Conservation (phyloP, 305 asterid genomes). For the Fraxinus angustifolia region DNA sequence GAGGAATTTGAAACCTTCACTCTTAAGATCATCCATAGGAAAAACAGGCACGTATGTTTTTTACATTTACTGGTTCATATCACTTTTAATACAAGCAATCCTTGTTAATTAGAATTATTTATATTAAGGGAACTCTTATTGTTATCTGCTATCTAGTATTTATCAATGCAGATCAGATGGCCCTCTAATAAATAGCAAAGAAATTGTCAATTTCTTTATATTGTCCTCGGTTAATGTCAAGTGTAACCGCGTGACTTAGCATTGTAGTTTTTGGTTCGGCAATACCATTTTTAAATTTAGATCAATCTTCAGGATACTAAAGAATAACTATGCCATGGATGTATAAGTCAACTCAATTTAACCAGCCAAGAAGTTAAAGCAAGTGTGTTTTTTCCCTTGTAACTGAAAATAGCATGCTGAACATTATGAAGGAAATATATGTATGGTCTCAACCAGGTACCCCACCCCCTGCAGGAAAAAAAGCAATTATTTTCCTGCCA, state of each 20-base stretch:
- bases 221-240: not conserved
- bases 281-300: slow-evolving; percentile 1
- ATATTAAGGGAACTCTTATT: not conserved
- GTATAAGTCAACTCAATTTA: not conserved
- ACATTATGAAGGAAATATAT: not conserved
- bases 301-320: slow-evolving; percentile 4
- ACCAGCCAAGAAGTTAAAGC: not conserved
- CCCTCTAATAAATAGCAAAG: not conserved
- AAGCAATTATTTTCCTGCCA: not conserved
- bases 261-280: not conserved
- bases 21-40: slow-evolving; percentile 90
- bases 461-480: not conserved
- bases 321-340: slow-evolving; percentile 12
- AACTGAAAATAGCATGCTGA: not conserved
- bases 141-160: slow-evolving; percentile 4
- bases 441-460: not conserved
- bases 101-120: slow-evolving; percentile 8
- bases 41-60: slow-evolving; percentile 67
- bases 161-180: slow-evolving; percentile 7
- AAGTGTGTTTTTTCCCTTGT: not conserved
- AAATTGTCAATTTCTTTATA: not conserved
- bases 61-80: slow-evolving; percentile 4
- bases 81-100: slow-evolving; percentile 12
- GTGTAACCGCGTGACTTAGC: not conserved
- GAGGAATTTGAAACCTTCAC: slow-evolving; percentile 92